Evolutionary conservation across 2,329 filamentous ascomycete species (phyloP).

Genomic region (Sporothrix globosa): DNA sequence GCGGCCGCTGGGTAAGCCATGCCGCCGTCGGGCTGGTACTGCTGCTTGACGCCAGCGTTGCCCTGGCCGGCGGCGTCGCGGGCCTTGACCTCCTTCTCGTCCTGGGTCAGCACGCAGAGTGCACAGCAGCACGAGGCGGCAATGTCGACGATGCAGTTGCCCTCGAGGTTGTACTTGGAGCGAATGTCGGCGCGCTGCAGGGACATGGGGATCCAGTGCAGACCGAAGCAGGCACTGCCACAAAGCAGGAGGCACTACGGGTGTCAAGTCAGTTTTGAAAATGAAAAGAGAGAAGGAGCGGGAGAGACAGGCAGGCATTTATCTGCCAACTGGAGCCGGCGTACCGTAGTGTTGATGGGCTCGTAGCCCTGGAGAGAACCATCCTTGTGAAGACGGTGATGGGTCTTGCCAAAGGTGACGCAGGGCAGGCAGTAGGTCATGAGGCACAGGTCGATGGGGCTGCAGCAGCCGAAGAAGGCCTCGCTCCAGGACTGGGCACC

Average conservation of each 20-base stretch:
- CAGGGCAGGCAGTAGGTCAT: constrained; percentile 53
- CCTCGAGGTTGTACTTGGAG: constrained; percentile 51
- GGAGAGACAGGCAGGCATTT: neutral
- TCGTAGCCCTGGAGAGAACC: constrained; percentile 50
- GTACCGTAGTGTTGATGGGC: constrained; percentile 52
- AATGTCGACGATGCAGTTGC: constrained; percentile 50
- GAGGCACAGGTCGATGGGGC: constrained; percentile 51
- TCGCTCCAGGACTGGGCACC: constrained; percentile 47
- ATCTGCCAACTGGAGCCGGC: neutral
- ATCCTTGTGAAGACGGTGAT: constrained; percentile 51
- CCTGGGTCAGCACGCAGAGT: constrained; percentile 52
- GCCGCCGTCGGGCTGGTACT: constrained; percentile 41
- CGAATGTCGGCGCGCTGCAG: constrained; percentile 53
- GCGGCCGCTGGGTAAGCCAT: constrained; percentile 40
- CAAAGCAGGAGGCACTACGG: constrained; percentile 51
- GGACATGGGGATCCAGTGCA: constrained; percentile 49
- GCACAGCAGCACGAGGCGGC: constrained; percentile 51
- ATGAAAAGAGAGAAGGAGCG: no score
- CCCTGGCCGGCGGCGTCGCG: constrained; percentile 41
- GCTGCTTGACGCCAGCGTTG: constrained; percentile 38
- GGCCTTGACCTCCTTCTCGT: constrained; percentile 52
- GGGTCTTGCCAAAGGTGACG: constrained; percentile 54
- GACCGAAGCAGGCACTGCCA: constrained; percentile 47
- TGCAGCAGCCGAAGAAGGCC: constrained; percentile 52
- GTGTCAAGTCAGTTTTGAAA: neutral